Evolutionary conservation across 1,139 yeast genomes (phyloP), one percentile per base, ranked within the genome.

Genomic region (Wickerhamomyces sp.): DNA sequence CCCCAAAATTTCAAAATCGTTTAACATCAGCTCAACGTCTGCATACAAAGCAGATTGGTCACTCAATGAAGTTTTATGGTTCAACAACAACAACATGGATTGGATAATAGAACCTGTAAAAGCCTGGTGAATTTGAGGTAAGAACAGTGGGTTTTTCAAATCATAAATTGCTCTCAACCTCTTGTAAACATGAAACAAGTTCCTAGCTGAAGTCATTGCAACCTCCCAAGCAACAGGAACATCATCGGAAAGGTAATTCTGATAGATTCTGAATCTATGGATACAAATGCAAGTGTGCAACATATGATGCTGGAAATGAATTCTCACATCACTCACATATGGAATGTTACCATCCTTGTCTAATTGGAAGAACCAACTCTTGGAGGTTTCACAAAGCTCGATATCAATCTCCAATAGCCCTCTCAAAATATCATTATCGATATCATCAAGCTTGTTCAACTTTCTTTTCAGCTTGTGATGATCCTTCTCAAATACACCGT

Each of bases 221-320:
- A 52, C 49, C 23, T 52, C 51, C 52, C 53, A 51, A 3, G 57
- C 56, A 17, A 48, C 35, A 10, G 55, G 55, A 11, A 49, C 42
- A n/a, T 45, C 47, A 16, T 50, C 50, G 16, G 47, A 44, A 8
- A 54, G 35, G 30, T 47, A 54, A 21, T 44, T 52, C 17, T 52
- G 58, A 39, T 51, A 52, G 11, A 54, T 39, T 38, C 58, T 47
- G 30, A 54, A 52, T 36, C 59, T 42, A 27, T 54, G 58, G 35
- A 52, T 52, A 38, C 57, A 54, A 25, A 54, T 49, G 39, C 56
- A 52, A 1, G 56, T 46, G 28, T 54, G 59, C 5, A 54, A 34
- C 49, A 52, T 50, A 31, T 54, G 57, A 23, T 51, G 57, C 26
- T 52, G 57, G 32, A 54, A 54, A 25, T 49, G 54, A 11, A 51